Evolutionary conservation across 768 basidiomycete genomes (phyloP), one percentile per base, ranked within the genome.

Genomic region (Xerocomus potaroensis): DNA sequence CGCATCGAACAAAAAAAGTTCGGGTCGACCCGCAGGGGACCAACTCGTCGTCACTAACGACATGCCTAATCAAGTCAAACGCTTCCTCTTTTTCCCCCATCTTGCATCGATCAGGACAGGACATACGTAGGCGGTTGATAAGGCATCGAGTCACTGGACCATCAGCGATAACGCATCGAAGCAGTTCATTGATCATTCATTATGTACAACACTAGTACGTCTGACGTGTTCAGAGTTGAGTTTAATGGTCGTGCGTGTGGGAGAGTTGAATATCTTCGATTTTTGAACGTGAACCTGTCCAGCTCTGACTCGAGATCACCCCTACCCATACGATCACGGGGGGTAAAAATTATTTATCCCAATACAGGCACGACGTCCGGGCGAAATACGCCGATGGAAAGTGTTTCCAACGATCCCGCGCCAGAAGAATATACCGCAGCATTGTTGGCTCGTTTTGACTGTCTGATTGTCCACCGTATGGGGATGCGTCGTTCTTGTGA

Each of bases 141-240:
- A 50, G 49, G 32, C 26, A 47, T 59, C 24, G 45, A 47, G 50
- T 57, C 61, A 57, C 26, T 47, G 21, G 22, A 37, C 23, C 47
- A 26, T n/a, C n/a, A n/a, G n/a, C n/a, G 39, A 47, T 56, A 33
- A 40, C 12, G 10, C 29, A 10, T 38, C 35, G 18, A 42, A 38
- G 41, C 12, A 16, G 32, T 41, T 47, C 35, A 32, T 47, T 41
- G 21, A 15, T 23, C n/a, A 24, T 18, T 12, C 22, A 45, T 45
- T 31, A 31, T 24, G 12, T 37, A 1, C 22, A 10, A 23, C 7
- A 15, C 8, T 39, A 4, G 23, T 26, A 11, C 14, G 38, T 24
- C 15, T 35, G 24, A 33, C 24, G 23, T 8, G 43, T 35, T 24
- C 24, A 35, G 24, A 36, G 34, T 44, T 15, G 34, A 19, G 43